phyloP scores from a whole-genome alignment of 768 basidiomycete genomes.

The Mrakia hoshinonis region DNA sequence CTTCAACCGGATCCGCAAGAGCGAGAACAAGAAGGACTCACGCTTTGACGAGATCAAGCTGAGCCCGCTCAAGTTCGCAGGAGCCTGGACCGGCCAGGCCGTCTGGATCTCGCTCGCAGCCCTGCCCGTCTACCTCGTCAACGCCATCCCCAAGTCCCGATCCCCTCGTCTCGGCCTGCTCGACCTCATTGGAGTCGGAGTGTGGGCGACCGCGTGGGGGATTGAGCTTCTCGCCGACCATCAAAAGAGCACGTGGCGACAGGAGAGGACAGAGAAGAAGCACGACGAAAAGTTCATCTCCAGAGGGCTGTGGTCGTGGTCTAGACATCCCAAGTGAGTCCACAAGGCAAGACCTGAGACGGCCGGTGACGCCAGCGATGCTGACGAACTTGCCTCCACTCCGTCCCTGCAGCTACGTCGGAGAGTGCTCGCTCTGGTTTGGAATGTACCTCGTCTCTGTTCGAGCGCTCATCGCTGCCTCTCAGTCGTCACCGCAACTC shows the following conservation, averaged over 20 bases:
- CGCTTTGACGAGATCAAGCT: slow-evolving; percentile 57
- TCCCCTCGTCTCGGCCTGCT: slow-evolving; percentile 51
- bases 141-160: slow-evolving; percentile 45
- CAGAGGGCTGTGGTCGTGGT: slow-evolving; percentile 57
- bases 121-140: slow-evolving; percentile 56
- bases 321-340: slow-evolving; percentile 64
- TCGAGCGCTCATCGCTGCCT: slow-evolving; percentile 36
- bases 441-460: slow-evolving; percentile 57
- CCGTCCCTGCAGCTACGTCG: neutral
- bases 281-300: slow-evolving; percentile 66
- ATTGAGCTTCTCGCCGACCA: slow-evolving; percentile 57
- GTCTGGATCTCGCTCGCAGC: slow-evolving; percentile 63
- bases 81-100: slow-evolving; percentile 52
- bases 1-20: slow-evolving; percentile 47
- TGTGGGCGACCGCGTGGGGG: slow-evolving; percentile 54
- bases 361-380: neutral
- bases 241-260: slow-evolving; percentile 58
- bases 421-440: slow-evolving; percentile 54
- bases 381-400: neutral
- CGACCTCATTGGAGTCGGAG: slow-evolving; percentile 51
- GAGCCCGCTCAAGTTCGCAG: slow-evolving; percentile 42
- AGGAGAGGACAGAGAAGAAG: slow-evolving; percentile 52
- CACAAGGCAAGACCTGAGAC: neutral
- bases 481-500: slow-evolving; percentile 38
- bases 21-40: slow-evolving; percentile 52